phyloP scores from a whole-genome alignment of 179 eudicot species.

The Sideroxylon spinosum region DNA sequence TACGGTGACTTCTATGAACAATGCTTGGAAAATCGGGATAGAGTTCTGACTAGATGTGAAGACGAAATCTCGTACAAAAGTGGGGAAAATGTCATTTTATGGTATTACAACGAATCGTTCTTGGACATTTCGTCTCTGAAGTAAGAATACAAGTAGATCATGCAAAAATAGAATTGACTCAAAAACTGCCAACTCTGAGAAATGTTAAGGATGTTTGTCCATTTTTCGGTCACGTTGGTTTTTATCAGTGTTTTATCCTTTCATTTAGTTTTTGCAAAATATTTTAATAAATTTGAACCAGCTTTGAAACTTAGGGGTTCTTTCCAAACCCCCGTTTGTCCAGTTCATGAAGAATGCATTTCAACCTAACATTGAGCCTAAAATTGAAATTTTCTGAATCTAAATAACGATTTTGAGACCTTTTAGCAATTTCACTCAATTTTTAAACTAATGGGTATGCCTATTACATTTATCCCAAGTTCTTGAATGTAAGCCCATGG shows the following conservation, averaged over 20 bases:
- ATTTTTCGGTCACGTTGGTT: neutral
- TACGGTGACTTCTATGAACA: neutral
- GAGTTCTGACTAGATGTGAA: neutral
- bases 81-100: constrained; percentile 7
- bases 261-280: too few species aligned
- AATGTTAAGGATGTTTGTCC: neutral
- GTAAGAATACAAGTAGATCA: neutral
- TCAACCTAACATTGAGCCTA: too few species aligned
- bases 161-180: neutral
- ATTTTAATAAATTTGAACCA: too few species aligned
- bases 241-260: neutral
- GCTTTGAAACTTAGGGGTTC: too few species aligned
- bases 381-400: too few species aligned
- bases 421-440: too few species aligned
- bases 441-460: too few species aligned
- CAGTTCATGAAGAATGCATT: too few species aligned
- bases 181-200: neutral
- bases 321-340: too few species aligned
- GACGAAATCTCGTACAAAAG: neutral
- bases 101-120: neutral
- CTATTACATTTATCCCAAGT: too few species aligned
- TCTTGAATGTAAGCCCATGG: too few species aligned
- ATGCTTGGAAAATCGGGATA: neutral
- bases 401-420: too few species aligned
- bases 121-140: neutral